These are phyloP conservation scores for Floccularia luteovirens DNA, from an alignment of 768 basidiomycete species.

Conservation along the genomic window DNA sequence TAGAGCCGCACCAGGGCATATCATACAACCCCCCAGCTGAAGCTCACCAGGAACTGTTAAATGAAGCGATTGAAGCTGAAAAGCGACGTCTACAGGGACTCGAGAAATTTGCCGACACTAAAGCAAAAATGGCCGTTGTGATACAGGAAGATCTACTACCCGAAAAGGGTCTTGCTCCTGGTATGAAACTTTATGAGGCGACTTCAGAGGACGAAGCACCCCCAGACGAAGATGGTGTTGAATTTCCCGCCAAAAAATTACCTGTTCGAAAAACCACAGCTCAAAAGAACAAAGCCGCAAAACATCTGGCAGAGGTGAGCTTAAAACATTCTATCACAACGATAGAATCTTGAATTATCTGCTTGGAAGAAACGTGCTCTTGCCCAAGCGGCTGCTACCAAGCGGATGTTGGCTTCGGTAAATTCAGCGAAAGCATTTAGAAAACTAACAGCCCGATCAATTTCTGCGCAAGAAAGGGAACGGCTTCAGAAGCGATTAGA, in stretches of 20 bases:
- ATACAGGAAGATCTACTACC: slow-evolving; percentile 22
- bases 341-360: background rate
- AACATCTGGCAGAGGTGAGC: slow-evolving; percentile 56
- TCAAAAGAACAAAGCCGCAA: slow-evolving; percentile 63
- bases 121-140: slow-evolving; percentile 48
- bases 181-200: slow-evolving; percentile 51
- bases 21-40: slow-evolving; percentile 84
- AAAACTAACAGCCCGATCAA: slow-evolving; percentile 24
- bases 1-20: slow-evolving; percentile 70
- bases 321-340: background rate
- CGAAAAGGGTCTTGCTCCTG: slow-evolving; percentile 36
- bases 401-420: slow-evolving; percentile 55
- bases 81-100: slow-evolving; percentile 45
- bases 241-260: slow-evolving; percentile 24
- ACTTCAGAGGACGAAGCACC: slow-evolving; percentile 31
- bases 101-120: slow-evolving; percentile 43
- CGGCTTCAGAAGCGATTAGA: slow-evolving; percentile 33
- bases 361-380: slow-evolving; percentile 56
- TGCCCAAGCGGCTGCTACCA: slow-evolving; percentile 49
- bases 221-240: slow-evolving; percentile 15
- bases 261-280: slow-evolving; percentile 33
- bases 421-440: slow-evolving; percentile 47
- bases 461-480: slow-evolving; percentile 32
- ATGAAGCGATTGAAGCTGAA: slow-evolving; percentile 61
- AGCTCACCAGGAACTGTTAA: slow-evolving; percentile 65